Evolutionary conservation across 2,329 filamentous ascomycete species (phyloP).

Genomic region (Zymoseptoria tritici): DNA sequence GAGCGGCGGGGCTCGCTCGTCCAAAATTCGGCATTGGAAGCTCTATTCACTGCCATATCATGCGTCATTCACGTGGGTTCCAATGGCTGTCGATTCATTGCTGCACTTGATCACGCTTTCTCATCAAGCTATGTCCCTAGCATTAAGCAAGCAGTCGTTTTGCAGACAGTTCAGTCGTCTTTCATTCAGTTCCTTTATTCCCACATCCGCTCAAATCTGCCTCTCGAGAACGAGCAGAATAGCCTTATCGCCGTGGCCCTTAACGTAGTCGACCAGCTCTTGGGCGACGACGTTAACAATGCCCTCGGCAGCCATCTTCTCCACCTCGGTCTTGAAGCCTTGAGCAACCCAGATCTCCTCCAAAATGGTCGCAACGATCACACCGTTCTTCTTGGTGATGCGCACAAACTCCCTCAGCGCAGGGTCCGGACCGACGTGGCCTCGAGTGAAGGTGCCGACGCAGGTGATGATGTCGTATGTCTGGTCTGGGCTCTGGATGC

Average conservation of each 20-base stretch:
- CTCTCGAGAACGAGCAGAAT: constrained; percentile 22
- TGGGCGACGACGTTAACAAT: constrained; percentile 32
- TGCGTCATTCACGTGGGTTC: no score
- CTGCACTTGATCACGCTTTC: no score
- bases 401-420: constrained; percentile 46
- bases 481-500: constrained; percentile 34
- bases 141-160: no score
- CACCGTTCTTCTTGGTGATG: constrained; percentile 40
- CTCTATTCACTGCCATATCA: no score
- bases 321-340: constrained; percentile 43
- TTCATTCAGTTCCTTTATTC: not conserved
- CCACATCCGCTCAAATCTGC: not conserved
- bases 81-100: no score
- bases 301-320: constrained; percentile 30
- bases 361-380: constrained; percentile 47
- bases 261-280: constrained; percentile 27
- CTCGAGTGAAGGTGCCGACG: constrained; percentile 49
- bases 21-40: no score
- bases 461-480: constrained; percentile 47
- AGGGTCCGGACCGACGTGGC: constrained; percentile 46
- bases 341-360: constrained; percentile 43
- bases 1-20: no score
- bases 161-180: not conserved
- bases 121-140: no score
- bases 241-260: constrained; percentile 16